phyloP scores from a whole-genome alignment of 1,284 basidiomycete genomes.

The Paramarasmius palmivorus region DNA sequence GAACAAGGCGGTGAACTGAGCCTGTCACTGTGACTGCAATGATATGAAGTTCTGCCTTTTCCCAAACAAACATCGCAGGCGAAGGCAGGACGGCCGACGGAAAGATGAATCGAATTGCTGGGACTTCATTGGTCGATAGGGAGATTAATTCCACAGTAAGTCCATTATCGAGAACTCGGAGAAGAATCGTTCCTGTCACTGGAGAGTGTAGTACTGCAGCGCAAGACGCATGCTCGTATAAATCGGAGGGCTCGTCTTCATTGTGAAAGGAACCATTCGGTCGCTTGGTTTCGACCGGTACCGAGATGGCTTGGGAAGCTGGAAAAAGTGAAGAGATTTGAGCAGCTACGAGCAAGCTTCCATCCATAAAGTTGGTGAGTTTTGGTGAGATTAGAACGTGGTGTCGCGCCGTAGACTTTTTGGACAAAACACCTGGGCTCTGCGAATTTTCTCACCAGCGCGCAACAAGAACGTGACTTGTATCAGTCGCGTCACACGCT shows the following conservation, averaged over 20 bases:
- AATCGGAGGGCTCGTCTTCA: slow-evolving; percentile 46
- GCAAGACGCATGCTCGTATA: slow-evolving; percentile 74
- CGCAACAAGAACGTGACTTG: too few species aligned
- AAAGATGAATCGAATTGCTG: slow-evolving; percentile 76
- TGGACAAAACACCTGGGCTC: too few species aligned
- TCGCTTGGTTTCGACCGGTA: slow-evolving; percentile 59
- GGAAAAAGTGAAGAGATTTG: slow-evolving; percentile 67
- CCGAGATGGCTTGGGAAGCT: slow-evolving; percentile 47
- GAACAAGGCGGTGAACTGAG: slow-evolving; percentile 75
- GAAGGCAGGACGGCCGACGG: slow-evolving; percentile 69
- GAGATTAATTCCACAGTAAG: slow-evolving; percentile 78
- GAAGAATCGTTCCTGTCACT: slow-evolving; percentile 66
- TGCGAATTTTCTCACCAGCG: too few species aligned
- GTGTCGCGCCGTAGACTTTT: not conserved
- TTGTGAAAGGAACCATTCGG: slow-evolving; percentile 49
- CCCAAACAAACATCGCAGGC: slow-evolving; percentile 65
- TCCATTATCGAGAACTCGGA: slow-evolving; percentile 76
- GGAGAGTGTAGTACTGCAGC: slow-evolving; percentile 59
- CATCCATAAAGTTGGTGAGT: slow-evolving; percentile 8
- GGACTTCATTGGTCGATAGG: slow-evolving; percentile 54
- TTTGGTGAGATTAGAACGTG: not conserved
- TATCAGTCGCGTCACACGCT: too few species aligned
- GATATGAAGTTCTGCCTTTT: slow-evolving; percentile 66
- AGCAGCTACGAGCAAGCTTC: slow-evolving; percentile 46
- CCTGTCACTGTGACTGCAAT: slow-evolving; percentile 68